Evolutionary conservation across 2,329 filamentous ascomycete species (phyloP), one percentile per base, ranked within the genome.

Genomic region (Aspergillus alliaceus): DNA sequence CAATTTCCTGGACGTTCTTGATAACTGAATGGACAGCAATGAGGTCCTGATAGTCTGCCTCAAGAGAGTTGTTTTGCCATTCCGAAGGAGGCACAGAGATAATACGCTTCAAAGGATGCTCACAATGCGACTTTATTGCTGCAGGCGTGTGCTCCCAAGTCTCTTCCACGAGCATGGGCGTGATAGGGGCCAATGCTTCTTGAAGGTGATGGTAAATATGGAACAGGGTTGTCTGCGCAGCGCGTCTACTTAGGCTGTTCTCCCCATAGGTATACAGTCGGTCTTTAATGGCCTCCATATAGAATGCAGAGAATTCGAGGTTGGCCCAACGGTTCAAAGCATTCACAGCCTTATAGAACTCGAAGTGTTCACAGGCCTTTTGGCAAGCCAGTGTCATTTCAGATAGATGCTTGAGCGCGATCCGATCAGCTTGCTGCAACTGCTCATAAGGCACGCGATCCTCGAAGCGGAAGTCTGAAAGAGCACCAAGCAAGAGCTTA

Each of bases 241-340:
- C 78, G 25, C 78, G 69, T 52, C 86, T 79, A 48, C 90, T 75
- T 4, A 84, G 80, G 47, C 89, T 88, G 14, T 84, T 81, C 14
- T 84, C 84, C 59, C 87, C 84, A 29, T 90, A 90, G 46, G 93
- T 95, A 78, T 99, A 99, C 1, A 98, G 80, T 3, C 91, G 83
- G 68, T 99, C 95, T 75, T 99, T 99, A 66, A 93, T 82, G 0
- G 90, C 87, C 74, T 99, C 95, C 56, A 99, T 86, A 73, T 98
- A 99, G 73, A 97, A 96, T 0, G 93, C 89, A 0, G 92, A 97
- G 24, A 99, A 82, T 64, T 97, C 90, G 24, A 82, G 86, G 54
- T 87, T 86, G 58, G 96, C 82, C 87, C 93, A 97, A 61, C 85
- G 84, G 73, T 93, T 96, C 62, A 98, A 81, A 4, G 83, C 76